Evolutionary conservation across 2,329 filamentous ascomycete genomes (phyloP), one percentile per base, ranked within the genome.

Genomic region (Diaporthe sp.): DNA sequence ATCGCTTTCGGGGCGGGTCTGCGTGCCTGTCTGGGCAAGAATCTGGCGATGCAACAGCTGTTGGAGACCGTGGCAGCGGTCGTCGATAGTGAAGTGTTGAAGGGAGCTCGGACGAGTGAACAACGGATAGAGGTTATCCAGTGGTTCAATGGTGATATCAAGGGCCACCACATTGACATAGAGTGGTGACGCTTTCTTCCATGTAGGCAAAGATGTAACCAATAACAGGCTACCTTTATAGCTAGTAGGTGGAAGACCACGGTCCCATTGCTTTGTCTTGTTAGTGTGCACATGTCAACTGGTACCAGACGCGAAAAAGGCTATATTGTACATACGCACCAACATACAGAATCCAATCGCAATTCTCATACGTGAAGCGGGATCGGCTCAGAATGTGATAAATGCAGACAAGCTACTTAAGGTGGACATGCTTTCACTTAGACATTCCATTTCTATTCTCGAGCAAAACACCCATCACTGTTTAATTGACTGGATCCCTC

Each of bases 11-110:
- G 77, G 8, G 73, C 77, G 39, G 78, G 78, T 5, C 50, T 44
- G n/a, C 76, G 78, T 2, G 77, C 77, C 9, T 79, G 78, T 66
- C 75, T 79, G 4, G 78, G 73, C 0, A 75, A 75, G 55, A 78
- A 78, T 37, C 63, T 78, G 0, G 77, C 72, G 5, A 73, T 58
- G n/a, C 50, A 73, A 4, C 77, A 77, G 51, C 59, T 78, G 12
- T 53, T 63, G 25, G 27, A 74, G 13, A 47, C 37, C 0, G 56
- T 72, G 32, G 37, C 30, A 5, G 37, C 37, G 6, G 73, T 73
- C 9, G 39, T 71, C 2, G 42, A 75, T 6, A 65, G 63, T 35
- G 63, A 59, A 25, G 65, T 70, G 8, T 17, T 75, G 19, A 58
- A 58, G 30, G 71, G 65, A 12, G 71, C 73, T n/a, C 44, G 39